Conservation (phyloP, 2,329 filamentous ascomycete genomes). For the Acrodontium crateriforme region DNA sequence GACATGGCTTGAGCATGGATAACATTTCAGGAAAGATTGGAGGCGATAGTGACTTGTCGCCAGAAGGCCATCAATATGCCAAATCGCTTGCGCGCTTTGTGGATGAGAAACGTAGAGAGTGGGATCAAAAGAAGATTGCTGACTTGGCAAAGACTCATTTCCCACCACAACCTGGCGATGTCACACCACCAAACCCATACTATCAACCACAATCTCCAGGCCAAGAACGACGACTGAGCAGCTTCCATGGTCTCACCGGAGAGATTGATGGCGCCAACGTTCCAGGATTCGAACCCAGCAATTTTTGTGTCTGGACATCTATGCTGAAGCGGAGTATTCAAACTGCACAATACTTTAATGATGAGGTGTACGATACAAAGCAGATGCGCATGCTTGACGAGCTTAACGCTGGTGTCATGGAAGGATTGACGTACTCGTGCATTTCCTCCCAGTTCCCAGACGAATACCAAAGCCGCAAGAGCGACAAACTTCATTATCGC, state of each 20-base stretch:
- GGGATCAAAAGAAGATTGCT: slow-evolving; percentile 70
- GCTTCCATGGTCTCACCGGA: slow-evolving; percentile 5
- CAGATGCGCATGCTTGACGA: slow-evolving; percentile 63
- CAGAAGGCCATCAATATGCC: slow-evolving; percentile 67
- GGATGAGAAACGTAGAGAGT: slow-evolving; percentile 62
- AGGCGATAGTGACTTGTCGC: slow-evolving; percentile 73
- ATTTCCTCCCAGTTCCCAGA: slow-evolving; percentile 67
- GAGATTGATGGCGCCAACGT: slow-evolving; percentile 4
- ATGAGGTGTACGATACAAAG: slow-evolving; percentile 93
- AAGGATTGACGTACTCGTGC: slow-evolving; percentile 87
- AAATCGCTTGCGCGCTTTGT: slow-evolving; percentile 72
- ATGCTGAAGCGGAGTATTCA: slow-evolving; percentile 87
- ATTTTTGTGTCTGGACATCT: slow-evolving; percentile 96
- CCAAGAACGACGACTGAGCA: slow-evolving; percentile 1
- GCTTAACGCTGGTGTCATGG: slow-evolving; percentile 81
- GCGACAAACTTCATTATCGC: slow-evolving; percentile 88
- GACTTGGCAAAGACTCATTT: slow-evolving; percentile 66
- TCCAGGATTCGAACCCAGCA: slow-evolving; percentile 47
- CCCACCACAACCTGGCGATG: slow-evolving; percentile 80
- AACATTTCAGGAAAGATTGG: slow-evolving; percentile 82
- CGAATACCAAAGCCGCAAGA: slow-evolving; percentile 66
- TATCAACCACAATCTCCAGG: slow-evolving; percentile 36
- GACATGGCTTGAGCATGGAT: slow-evolving; percentile 82
- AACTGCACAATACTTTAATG: slow-evolving; percentile 80
- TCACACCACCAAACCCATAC: slow-evolving; percentile 88